Conservation (phyloP, 331 rosid species). For the Quercus phellos region DNA sequence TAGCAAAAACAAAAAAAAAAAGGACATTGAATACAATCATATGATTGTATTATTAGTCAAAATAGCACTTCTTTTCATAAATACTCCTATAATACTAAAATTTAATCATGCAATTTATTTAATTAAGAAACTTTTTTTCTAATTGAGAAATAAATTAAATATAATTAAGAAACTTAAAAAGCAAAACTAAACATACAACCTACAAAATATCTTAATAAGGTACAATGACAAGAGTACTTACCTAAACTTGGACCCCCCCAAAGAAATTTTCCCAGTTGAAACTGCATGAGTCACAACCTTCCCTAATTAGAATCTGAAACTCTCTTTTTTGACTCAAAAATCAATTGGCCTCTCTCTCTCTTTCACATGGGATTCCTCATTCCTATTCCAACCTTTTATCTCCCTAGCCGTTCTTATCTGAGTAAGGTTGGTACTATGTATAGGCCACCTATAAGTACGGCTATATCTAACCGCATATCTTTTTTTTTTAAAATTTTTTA, state of each 20-base stretch:
- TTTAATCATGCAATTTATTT: too few relatives aligned
- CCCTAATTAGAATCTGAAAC: slow-evolving; percentile 9
- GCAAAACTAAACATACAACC: not conserved
- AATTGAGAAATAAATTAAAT: too few relatives aligned
- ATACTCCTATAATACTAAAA: too few relatives aligned
- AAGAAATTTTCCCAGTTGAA: not conserved
- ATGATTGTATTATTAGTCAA: too few relatives aligned
- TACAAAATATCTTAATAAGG: too few relatives aligned
- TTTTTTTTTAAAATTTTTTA: not conserved
- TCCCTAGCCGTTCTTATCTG: slow-evolving; percentile 72
- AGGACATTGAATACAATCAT: too few relatives aligned
- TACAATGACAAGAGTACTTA: too few relatives aligned
- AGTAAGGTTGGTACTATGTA: slow-evolving; percentile 76
- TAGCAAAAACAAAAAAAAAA: too few relatives aligned
- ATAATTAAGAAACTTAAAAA: too few relatives aligned
- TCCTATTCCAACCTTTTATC: not conserved
- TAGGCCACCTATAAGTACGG: slow-evolving; percentile 73
- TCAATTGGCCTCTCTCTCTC: not conserved
- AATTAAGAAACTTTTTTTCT: too few relatives aligned
- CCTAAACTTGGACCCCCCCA: too few relatives aligned
- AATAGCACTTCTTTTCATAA: too few relatives aligned
- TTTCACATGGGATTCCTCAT: not conserved
- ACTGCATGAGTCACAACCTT: slow-evolving; percentile 21
- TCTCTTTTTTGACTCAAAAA: slow-evolving; percentile 5
- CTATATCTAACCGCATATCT: slow-evolving; percentile 24